phyloP scores from a whole-genome alignment of 1,139 yeast genomes.

The Lodderomyces beijingensis region DNA sequence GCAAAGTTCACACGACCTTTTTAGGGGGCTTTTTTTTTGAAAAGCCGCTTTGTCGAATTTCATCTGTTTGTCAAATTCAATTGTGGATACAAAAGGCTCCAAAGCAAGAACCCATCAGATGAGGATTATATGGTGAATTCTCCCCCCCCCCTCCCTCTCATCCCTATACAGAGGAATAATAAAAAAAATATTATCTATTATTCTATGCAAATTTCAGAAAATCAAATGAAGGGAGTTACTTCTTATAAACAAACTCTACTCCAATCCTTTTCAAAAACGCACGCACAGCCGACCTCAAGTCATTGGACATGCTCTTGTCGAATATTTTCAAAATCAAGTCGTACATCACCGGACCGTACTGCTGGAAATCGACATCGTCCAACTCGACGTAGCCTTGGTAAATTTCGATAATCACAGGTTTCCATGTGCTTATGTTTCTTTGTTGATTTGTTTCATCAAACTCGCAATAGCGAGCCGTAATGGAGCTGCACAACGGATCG shows the following conservation, averaged over 20 bases:
- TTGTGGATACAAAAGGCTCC: too few species aligned
- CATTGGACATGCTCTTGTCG: slow-evolving; percentile 64
- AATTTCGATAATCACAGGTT: slow-evolving; percentile 87
- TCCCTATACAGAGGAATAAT: too few species aligned
- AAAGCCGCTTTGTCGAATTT: too few species aligned
- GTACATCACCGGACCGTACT: slow-evolving; percentile 64
- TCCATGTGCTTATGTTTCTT: slow-evolving; percentile 79
- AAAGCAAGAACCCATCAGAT: too few species aligned
- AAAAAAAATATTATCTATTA: too few species aligned
- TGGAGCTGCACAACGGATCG: slow-evolving; percentile 67
- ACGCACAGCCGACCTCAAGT: slow-evolving; percentile 64
- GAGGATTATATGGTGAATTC: too few species aligned
- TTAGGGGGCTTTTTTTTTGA: too few species aligned
- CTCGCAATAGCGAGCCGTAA: slow-evolving; percentile 64
- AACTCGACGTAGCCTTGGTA: slow-evolving; percentile 76
- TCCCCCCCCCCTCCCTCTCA: too few species aligned
- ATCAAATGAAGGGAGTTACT: too few species aligned
- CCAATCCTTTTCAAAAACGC: slow-evolving; percentile 69
- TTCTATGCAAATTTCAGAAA: too few species aligned
- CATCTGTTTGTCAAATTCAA: too few species aligned
- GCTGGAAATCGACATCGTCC: slow-evolving; percentile 68
- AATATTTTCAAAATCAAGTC: slow-evolving; percentile 61
- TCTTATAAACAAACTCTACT: slow-evolving; percentile 44
- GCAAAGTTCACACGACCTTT: too few species aligned
- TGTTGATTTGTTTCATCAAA: slow-evolving; percentile 76